Percentiles rank a stretch among this genome's conserved stretches.
Evolutionary conservation across 495 filamentous ascomycete species (phyloP).

Genomic region (Cladorrhinum samala): DNA sequence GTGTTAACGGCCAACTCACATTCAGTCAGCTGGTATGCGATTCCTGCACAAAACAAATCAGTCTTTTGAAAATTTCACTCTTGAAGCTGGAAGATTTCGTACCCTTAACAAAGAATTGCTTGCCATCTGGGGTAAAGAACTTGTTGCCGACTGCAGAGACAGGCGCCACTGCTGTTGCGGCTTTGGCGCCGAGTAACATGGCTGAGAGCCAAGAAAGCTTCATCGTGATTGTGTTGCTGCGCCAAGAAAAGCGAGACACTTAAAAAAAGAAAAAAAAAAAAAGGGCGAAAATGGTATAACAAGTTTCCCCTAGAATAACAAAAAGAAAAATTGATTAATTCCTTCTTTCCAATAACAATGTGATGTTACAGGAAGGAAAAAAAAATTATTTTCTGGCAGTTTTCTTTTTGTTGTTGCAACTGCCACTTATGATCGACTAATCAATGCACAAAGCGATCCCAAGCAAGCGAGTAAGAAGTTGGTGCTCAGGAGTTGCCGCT

Average conservation of each 20-base stretch:
- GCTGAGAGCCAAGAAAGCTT: constrained; percentile 20
- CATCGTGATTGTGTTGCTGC: constrained; percentile 4
- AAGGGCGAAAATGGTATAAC: not conserved
- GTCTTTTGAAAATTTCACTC: not conserved
- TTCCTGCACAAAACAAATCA: constrained; percentile 1
- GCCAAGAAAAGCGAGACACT: no score
- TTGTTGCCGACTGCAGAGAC: constrained; percentile 73
- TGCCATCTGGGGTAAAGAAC: constrained; percentile 71
- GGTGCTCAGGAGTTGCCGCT: not conserved
- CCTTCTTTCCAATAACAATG: not conserved
- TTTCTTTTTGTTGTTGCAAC: not conserved
- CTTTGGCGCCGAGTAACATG: constrained; percentile 26
- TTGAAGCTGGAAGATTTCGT: constrained; percentile 7
- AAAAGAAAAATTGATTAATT: not conserved
- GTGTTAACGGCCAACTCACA: constrained; percentile 4
- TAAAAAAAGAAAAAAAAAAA: not conserved
- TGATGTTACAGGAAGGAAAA: not conserved
- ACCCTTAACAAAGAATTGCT: constrained; percentile 81
- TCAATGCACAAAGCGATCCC: not conserved
- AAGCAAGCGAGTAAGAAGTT: not conserved
- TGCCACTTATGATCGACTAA: not conserved
- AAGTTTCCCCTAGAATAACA: not conserved
- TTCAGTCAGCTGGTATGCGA: constrained; percentile 23
- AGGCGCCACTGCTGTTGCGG: constrained; percentile 40
- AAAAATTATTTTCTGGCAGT: not conserved